Conservation (phyloP, 768 basidiomycete genomes). For the Mycena crocata region DNA sequence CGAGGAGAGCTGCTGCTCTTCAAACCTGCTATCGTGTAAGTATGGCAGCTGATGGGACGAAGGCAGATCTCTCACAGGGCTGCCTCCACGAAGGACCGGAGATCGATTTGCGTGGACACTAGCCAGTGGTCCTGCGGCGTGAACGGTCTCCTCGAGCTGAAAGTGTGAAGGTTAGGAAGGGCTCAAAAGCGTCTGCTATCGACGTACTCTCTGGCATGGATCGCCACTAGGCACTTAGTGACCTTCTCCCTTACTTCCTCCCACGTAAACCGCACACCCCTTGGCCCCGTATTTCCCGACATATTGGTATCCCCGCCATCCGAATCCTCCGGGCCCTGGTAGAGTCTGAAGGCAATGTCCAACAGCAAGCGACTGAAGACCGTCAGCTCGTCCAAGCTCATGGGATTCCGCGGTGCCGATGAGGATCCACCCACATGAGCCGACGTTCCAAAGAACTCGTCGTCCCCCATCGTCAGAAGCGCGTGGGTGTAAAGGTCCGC, state of each 20-base stretch:
- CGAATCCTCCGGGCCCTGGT: slow-evolving; percentile 57
- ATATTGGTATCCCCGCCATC: slow-evolving; percentile 38
- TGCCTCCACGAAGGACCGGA: slow-evolving; percentile 82
- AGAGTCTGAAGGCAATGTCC: slow-evolving; percentile 85
- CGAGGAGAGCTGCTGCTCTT: slow-evolving; percentile 68
- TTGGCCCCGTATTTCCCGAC: slow-evolving; percentile 41
- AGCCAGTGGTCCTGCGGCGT: slow-evolving; percentile 90
- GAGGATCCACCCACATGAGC: slow-evolving; percentile 34
- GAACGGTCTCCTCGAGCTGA: slow-evolving; percentile 87
- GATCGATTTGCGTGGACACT: slow-evolving; percentile 59
- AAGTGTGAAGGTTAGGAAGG: slow-evolving; percentile 21
- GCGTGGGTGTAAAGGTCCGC: slow-evolving; percentile 86
- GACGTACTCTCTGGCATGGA: slow-evolving; percentile 91
- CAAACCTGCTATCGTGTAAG: slow-evolving; percentile 56
- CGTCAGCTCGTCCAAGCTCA: slow-evolving; percentile 84
- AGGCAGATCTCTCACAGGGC: slow-evolving; percentile 68
- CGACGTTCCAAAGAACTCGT: slow-evolving; percentile 86
- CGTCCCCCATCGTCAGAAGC: slow-evolving; percentile 93
- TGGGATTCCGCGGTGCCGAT: slow-evolving; percentile 70
- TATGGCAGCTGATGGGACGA: background rate
- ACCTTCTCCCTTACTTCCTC: slow-evolving; percentile 80
- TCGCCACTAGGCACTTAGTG: slow-evolving; percentile 80
- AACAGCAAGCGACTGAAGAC: slow-evolving; percentile 82
- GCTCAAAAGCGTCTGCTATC: background rate
- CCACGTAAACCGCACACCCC: slow-evolving; percentile 63